phyloP scores from a whole-genome alignment of 2,329 filamentous ascomycete species.

The Ophiostoma sp. region DNA sequence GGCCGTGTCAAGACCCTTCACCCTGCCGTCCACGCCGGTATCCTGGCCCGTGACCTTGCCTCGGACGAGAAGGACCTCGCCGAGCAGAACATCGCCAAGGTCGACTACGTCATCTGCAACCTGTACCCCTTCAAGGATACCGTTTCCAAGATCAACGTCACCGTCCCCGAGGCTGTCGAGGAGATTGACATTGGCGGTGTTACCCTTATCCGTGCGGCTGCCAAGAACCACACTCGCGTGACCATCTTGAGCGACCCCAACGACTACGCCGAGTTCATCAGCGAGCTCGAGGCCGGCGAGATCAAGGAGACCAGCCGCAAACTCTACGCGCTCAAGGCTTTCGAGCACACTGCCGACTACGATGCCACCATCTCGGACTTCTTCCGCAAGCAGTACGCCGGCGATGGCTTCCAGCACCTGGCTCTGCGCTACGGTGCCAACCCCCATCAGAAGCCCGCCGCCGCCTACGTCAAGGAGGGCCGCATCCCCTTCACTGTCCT shows the following conservation, averaged over 20 bases:
- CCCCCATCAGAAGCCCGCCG: slow-evolving; percentile 95
- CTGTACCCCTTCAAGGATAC: slow-evolving; percentile 99
- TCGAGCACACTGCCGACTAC: slow-evolving; percentile 96
- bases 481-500: slow-evolving; percentile 93
- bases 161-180: slow-evolving; percentile 92
- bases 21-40: slow-evolving; percentile 83
- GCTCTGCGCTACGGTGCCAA: slow-evolving; percentile 92
- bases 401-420: slow-evolving; percentile 74
- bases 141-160: slow-evolving; percentile 93
- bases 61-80: slow-evolving; percentile 96
- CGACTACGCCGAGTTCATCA: slow-evolving; percentile 91
- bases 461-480: slow-evolving; percentile 68
- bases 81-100: slow-evolving; percentile 90
- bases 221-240: slow-evolving; percentile 95
- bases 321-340: slow-evolving; percentile 90
- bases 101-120: slow-evolving; percentile 96
- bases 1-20: slow-evolving; percentile 80
- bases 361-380: slow-evolving; percentile 91
- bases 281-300: slow-evolving; percentile 80
- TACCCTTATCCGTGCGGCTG: slow-evolving; percentile 89
- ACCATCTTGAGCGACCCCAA: slow-evolving; percentile 91
- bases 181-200: slow-evolving; percentile 99
- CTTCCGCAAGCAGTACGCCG: slow-evolving; percentile 95
- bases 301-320: slow-evolving; percentile 81
- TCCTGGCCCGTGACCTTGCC: slow-evolving; percentile 87